Evolutionary conservation across 2,329 filamentous ascomycete genomes (phyloP).

Genomic region (Macroventuria anomochaeta): DNA sequence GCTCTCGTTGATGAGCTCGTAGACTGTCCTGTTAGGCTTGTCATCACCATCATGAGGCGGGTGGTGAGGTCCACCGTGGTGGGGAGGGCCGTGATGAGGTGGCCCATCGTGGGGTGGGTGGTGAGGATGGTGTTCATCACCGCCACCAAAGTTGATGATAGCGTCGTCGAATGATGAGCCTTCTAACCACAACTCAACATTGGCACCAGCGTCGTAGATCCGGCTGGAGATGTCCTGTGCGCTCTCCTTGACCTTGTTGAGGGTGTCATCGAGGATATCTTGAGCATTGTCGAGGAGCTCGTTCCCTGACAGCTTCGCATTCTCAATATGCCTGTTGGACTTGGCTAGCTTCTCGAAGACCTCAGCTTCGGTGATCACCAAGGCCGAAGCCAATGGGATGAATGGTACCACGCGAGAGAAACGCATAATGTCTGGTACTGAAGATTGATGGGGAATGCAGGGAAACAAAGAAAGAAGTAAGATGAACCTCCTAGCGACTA

Average conservation of each 20-base stretch:
- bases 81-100: slow-evolving; percentile 20
- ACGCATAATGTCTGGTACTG: slow-evolving; percentile 53
- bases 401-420: slow-evolving; percentile 57
- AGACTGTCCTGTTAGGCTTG: slow-evolving; percentile 73
- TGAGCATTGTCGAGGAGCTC: slow-evolving; percentile 37
- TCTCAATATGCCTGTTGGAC: slow-evolving; percentile 28
- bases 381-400: slow-evolving; percentile 57
- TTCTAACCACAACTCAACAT: slow-evolving; percentile 57
- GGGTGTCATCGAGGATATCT: slow-evolving; percentile 53
- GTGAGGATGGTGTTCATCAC: slow-evolving; percentile 41
- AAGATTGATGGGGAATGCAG: slow-evolving; percentile 12
- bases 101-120: slow-evolving; percentile 24
- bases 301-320: slow-evolving; percentile 10
- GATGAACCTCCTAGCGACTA: slow-evolving; percentile 20
- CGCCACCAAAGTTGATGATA: slow-evolving; percentile 45
- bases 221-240: slow-evolving; percentile 49
- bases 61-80: slow-evolving; percentile 48
- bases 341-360: slow-evolving; percentile 51
- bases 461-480: slow-evolving; percentile 11
- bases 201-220: slow-evolving; percentile 53
- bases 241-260: slow-evolving; percentile 50
- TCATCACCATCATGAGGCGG: slow-evolving; percentile 46
- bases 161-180: slow-evolving; percentile 44
- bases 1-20: slow-evolving; percentile 76
- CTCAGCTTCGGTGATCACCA: slow-evolving; percentile 61